Evolutionary conservation across 2,329 filamentous ascomycete species (phyloP), one percentile per base, ranked within the genome.

Genomic region (Gaeumannomyces tritici): DNA sequence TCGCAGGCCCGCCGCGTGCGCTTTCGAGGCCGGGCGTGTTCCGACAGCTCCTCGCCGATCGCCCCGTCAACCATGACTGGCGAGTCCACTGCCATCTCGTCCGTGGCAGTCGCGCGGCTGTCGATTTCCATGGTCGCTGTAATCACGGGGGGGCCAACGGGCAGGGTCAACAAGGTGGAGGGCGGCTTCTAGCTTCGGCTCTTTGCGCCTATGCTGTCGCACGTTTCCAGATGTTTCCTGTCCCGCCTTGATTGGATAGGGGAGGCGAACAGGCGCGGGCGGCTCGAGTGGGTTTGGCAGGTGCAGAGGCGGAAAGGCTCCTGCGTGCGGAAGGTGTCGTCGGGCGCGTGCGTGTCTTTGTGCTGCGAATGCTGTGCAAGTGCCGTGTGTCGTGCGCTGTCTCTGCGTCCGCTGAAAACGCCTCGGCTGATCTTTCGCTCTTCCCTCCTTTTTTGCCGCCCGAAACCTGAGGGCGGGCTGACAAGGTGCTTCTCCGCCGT

Each of bases 1-100:
- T 76, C 73, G 59, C 74, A 76, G 15, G 73, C 74, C 58, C 73
- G 65, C 18, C 67, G 62, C 1, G 70, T 69, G 58, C 71, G 66
- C 62, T 67, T 70, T n/a, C 67, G 63, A 8, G 63, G 64, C 2
- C 64, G 64, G 21, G 63, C 61, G 24, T 64, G 62, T 42, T 61
- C 60, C 60, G 60, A 61, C 21, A 61, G 31, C 18, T 61, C 60
- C 31, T 61, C 60, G 8, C 57, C 54, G 8, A 55, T 11, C 29
- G 21, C 24, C 4, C 57, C 60, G 54, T 42, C 31, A 13, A 15
- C 51, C 15, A 51, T 11, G n/a, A 26, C 29, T 13, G 60, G 60
- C 51, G 55, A 28, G n/a, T 65, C 15, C 57, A 65, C 18, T 35
- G 62, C 33, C 63, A 63, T 28, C 1, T 65, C 35, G 26, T 58